A percentile compares a stretch with the other conserved stretches of the same genome.
Evolutionary conservation across 2,329 filamentous ascomycete species (phyloP).

Genomic region (Bipolaris zeicola): DNA sequence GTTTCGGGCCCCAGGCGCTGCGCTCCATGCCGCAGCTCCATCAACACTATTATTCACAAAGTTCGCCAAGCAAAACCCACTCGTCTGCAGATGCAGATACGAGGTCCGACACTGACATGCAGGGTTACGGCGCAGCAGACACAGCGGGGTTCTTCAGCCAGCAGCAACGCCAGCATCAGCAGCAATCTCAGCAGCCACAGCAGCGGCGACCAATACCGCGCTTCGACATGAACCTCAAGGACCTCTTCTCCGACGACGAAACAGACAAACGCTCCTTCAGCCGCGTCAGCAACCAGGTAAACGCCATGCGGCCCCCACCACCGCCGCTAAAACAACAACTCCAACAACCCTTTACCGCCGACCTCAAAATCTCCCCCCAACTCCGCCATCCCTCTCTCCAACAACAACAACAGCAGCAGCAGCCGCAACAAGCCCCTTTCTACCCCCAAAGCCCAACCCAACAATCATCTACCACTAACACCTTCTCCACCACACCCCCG

Average conservation of each 20-base stretch:
- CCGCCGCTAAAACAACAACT: conserved; percentile 32
- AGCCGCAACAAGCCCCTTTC: conserved; percentile 13
- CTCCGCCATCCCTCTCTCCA: conserved; percentile 23
- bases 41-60: conserved; percentile 22
- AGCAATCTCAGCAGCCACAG: conserved; percentile 21
- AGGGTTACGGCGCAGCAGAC: conserved; percentile 28
- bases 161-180: conserved; percentile 4
- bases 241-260: conserved; percentile 48
- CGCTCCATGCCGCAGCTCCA: conserved; percentile 28
- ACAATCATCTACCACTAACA: conserved; percentile 1
- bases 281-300: conserved; percentile 45
- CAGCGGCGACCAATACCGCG: conserved; percentile 55
- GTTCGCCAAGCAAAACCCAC: conserved; percentile 34
- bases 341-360: conserved; percentile 30
- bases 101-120: conserved; percentile 44
- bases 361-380: conserved; percentile 45
- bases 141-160: conserved; percentile 22
- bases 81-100: conserved; percentile 38
- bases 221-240: conserved; percentile 58
- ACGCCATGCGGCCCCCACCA: conserved; percentile 40
- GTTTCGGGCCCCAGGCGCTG: conserved; percentile 65
- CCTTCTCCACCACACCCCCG: conserved; percentile 14
- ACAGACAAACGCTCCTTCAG: conserved; percentile 48
- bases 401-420: too few relatives aligned
- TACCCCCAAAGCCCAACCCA: conserved; percentile 21